A percentile compares a stretch with the other conserved stretches of the same genome.
These are phyloP conservation scores for Blastocystis sp. DNA, from an alignment of 352 stramenopile genomes.

Conservation along the genomic window DNA sequence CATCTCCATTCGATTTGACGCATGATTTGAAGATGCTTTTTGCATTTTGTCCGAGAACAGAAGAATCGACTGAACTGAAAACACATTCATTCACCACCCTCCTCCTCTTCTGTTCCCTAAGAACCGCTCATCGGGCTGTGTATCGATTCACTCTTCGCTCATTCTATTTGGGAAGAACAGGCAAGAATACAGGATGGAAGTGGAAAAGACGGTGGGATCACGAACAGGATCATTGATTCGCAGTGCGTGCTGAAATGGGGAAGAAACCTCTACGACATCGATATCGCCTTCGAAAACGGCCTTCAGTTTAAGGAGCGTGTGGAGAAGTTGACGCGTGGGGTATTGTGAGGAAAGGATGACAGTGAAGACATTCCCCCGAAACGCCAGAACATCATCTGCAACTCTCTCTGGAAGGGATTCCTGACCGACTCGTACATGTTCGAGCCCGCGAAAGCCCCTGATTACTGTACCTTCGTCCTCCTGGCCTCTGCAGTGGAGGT, in stretches of 20 bases:
- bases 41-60: too few species aligned
- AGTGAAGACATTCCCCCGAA: background rate
- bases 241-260: constrained; percentile 42
- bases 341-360: background rate
- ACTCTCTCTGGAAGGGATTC: constrained; percentile 43
- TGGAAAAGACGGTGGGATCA: background rate
- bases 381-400: constrained; percentile 39
- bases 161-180: background rate
- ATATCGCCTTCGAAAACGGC: background rate
- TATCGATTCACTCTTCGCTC: background rate
- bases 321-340: constrained; percentile 34
- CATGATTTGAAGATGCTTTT: too few species aligned
- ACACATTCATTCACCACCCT: background rate
- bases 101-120: background rate
- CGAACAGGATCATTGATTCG: background rate
- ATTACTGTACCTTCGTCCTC: constrained; percentile 22
- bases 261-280: constrained; percentile 41
- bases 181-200: background rate
- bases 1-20: too few species aligned
- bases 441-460: background rate
- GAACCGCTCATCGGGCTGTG: background rate
- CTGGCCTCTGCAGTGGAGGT: background rate
- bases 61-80: too few species aligned
- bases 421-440: constrained; percentile 30
- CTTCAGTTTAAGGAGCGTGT: constrained; percentile 42